These are phyloP conservation scores for Suhomyces prunicola DNA, from an alignment of 805 yeast species.

Conservation along the genomic window DNA sequence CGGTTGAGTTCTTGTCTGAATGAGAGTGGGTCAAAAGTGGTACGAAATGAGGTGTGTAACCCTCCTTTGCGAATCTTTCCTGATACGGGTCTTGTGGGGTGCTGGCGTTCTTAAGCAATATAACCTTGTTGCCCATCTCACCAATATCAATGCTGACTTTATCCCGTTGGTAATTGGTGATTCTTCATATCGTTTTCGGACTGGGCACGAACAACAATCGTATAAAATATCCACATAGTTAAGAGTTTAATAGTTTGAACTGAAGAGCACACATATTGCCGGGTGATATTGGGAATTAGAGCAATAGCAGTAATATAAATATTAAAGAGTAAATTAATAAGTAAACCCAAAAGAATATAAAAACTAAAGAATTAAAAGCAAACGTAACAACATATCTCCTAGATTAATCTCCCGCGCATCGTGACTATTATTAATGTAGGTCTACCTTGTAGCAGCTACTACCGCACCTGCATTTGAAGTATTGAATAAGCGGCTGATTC, in stretches of 20 bases:
- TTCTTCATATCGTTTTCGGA: not conserved
- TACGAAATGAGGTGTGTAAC: slow-evolving; percentile 51
- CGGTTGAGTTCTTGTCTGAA: slow-evolving; percentile 44
- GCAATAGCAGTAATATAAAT: not conserved
- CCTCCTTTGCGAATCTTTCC: slow-evolving; percentile 33
- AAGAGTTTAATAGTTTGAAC: not conserved
- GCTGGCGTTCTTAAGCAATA: slow-evolving; percentile 71
- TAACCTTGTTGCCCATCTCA: slow-evolving; percentile 19
- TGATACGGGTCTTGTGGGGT: slow-evolving; percentile 67
- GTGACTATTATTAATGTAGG: not conserved
- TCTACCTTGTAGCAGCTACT: not conserved
- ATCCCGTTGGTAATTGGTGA: not conserved
- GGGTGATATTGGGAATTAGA: not conserved
- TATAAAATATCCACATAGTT: too few species aligned
- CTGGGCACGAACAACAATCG: not conserved
- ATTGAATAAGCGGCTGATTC: slow-evolving; percentile 38
- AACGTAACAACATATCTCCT: not conserved
- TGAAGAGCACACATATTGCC: not conserved
- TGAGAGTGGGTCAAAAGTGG: slow-evolving; percentile 73
- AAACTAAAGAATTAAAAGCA: not conserved
- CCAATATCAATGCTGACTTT: not conserved
- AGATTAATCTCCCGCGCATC: not conserved
- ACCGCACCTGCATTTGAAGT: not conserved
- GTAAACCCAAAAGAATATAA: not conserved
- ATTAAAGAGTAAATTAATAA: not conserved